phyloP scores from a whole-genome alignment of 352 stramenopile genomes.

The Phytophthora brassicae region DNA sequence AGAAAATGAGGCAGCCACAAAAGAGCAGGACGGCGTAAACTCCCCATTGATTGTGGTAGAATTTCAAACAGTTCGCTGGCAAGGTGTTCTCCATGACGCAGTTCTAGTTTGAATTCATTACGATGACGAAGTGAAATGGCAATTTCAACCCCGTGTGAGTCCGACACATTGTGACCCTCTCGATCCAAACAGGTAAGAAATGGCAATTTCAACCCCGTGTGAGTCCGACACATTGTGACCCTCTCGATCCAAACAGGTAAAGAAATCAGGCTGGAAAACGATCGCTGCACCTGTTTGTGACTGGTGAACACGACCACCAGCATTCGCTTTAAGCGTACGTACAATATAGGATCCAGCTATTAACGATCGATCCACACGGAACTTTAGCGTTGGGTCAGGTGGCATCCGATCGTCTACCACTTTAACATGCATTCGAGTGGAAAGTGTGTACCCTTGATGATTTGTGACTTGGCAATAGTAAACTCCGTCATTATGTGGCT shows the following conservation, averaged over 20 bases:
- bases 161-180: conserved; percentile 45
- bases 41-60: conserved; percentile 33
- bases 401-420: conserved; percentile 52
- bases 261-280: conserved; percentile 53
- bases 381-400: conserved; percentile 44
- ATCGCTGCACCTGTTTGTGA: conserved; percentile 32
- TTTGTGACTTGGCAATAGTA: conserved; percentile 71
- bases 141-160: conserved; percentile 54
- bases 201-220: conserved; percentile 49
- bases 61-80: conserved; percentile 53
- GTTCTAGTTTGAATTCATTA: conserved; percentile 1
- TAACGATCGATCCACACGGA: conserved; percentile 33
- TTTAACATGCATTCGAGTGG: conserved; percentile 36
- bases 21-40: conserved; percentile 29
- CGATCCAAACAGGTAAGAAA: conserved; percentile 40
- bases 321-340: conserved; percentile 36
- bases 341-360: conserved; percentile 21
- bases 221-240: conserved; percentile 52
- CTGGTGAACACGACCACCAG: conserved; percentile 41
- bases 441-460: conserved; percentile 39
- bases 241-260: conserved; percentile 42
- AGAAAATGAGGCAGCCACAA: conserved; percentile 37
- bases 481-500: conserved; percentile 52
- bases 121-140: conserved; percentile 26
- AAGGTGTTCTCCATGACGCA: conserved; percentile 35